Percentiles rank a stretch among this genome's conserved stretches.
These are phyloP conservation scores for Miscanthus lutarioriparius DNA, from an alignment of 176 grass and related monocot species.

Conservation along the genomic window DNA sequence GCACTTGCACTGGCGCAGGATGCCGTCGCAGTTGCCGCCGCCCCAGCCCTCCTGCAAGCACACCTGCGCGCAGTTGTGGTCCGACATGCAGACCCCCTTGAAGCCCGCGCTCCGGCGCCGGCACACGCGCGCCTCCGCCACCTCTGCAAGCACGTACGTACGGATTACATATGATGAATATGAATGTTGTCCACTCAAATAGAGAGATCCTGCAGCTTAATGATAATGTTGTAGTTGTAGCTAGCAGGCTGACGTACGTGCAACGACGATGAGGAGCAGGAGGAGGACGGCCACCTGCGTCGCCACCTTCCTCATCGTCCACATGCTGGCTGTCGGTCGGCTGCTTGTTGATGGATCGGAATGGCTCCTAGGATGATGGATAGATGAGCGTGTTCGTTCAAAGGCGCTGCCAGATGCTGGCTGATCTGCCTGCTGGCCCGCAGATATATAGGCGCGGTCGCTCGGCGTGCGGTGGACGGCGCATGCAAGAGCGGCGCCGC, in stretches of 20 bases:
- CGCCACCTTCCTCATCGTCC: constrained; percentile 35
- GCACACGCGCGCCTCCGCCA: constrained; percentile 52
- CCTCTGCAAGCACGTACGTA: constrained; percentile 20
- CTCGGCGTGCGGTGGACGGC: not conserved
- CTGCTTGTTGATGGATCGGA: no score
- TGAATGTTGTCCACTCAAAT: no score
- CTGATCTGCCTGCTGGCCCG: not conserved
- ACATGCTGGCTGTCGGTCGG: constrained; percentile 11
- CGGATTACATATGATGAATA: no score
- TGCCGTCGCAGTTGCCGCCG: constrained; percentile 54
- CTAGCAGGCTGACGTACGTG: constrained; percentile 26
- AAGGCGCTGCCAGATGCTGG: no score
- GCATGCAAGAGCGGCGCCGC: not conserved
- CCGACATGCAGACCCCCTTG: not conserved
- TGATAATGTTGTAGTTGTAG: no score
- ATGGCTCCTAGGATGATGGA: no score
- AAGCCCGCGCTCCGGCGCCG: constrained; percentile 40
- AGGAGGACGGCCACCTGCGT: constrained; percentile 11
- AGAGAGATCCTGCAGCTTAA: no score
- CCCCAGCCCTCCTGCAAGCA: constrained; percentile 46
- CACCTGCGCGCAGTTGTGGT: constrained; percentile 47
- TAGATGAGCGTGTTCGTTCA: no score
- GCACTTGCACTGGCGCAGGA: constrained; percentile 47
- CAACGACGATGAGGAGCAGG: constrained; percentile 26
- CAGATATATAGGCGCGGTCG: not conserved